These are phyloP conservation scores for Fonsecaea monophora DNA, from an alignment of 2,329 filamentous ascomycete genomes.

Conservation along the genomic window DNA sequence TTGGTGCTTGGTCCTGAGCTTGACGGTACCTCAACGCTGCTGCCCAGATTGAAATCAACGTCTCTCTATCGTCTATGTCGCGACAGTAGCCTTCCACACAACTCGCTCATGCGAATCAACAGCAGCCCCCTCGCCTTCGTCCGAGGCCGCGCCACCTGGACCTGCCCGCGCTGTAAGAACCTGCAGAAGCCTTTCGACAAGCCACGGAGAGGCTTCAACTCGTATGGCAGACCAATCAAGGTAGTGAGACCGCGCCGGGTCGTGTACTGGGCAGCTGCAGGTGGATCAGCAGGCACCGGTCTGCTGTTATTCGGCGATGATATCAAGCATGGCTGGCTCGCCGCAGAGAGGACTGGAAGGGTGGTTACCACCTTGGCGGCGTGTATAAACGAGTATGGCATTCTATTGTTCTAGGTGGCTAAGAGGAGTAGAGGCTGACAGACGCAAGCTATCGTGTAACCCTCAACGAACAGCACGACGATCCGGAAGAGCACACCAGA, in stretches of 20 bases:
- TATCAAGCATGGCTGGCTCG: conserved; percentile 76
- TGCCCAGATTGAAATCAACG: background rate
- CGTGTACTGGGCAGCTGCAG: conserved; percentile 36
- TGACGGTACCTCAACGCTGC: background rate
- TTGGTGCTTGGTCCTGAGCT: background rate
- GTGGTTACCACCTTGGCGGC: conserved; percentile 77
- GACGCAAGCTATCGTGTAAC: conserved; percentile 79
- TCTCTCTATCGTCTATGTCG: conserved; percentile 9
- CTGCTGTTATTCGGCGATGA: conserved; percentile 63
- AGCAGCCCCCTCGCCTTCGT: conserved; percentile 21
- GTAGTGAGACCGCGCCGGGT: conserved; percentile 28
- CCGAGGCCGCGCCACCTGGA: conserved; percentile 32
- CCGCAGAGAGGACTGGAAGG: conserved; percentile 76
- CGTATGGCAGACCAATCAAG: conserved; percentile 24
- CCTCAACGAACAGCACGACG: conserved; percentile 70
- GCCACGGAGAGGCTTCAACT: conserved; percentile 22
- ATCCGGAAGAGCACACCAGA: conserved; percentile 69
- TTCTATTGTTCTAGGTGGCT: background rate
- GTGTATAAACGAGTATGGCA: conserved; percentile 82
- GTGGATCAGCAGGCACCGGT: conserved; percentile 29
- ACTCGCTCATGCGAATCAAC: conserved; percentile 32
- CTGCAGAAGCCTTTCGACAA: conserved; percentile 8
- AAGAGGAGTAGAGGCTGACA: background rate
- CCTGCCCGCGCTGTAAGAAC: conserved; percentile 33
- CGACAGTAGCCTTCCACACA: background rate